A percentile compares a stretch with the other conserved stretches of the same genome.
phyloP scores from a whole-genome alignment of 768 basidiomycete genomes.

The Mycena crocata region DNA sequence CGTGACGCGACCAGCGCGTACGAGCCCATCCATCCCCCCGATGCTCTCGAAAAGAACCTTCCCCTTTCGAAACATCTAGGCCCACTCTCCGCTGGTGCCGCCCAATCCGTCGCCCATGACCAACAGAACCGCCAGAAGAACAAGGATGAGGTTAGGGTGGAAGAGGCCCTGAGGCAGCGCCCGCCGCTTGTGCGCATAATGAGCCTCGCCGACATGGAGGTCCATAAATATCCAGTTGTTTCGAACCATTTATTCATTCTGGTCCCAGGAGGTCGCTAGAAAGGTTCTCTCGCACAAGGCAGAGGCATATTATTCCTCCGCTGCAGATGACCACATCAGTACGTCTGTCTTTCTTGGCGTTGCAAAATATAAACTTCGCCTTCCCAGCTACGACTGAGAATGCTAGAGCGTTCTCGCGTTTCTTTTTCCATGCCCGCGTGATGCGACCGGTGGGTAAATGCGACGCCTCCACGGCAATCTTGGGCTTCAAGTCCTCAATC shows the following conservation, averaged over 20 bases:
- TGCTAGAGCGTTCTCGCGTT: slow-evolving; percentile 81
- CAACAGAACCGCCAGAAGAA: slow-evolving; percentile 62
- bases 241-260: slow-evolving; percentile 6
- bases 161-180: slow-evolving; percentile 66
- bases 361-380: slow-evolving; percentile 22
- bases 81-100: slow-evolving; percentile 61
- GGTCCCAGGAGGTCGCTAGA: slow-evolving; percentile 72
- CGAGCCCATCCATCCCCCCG: slow-evolving; percentile 87
- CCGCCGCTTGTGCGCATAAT: slow-evolving; percentile 79
- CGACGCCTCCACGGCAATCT: slow-evolving; percentile 78
- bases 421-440: slow-evolving; percentile 90
- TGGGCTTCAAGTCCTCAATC: slow-evolving; percentile 76
- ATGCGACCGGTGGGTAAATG: slow-evolving; percentile 73
- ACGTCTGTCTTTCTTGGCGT: slow-evolving; percentile 39
- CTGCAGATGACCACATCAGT: slow-evolving; percentile 89
- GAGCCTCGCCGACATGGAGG: slow-evolving; percentile 87
- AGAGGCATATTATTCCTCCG: slow-evolving; percentile 86
- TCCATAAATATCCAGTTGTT: slow-evolving; percentile 38
- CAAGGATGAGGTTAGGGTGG: slow-evolving; percentile 77
- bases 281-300: slow-evolving; percentile 80
- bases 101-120: slow-evolving; percentile 48
- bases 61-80: slow-evolving; percentile 81
- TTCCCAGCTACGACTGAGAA: slow-evolving; percentile 74
- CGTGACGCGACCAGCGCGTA: slow-evolving; percentile 84
- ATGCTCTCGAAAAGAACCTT: slow-evolving; percentile 80